Conservation (phyloP, 306 rosid species). For the Pachyrhizus erosus region DNA sequence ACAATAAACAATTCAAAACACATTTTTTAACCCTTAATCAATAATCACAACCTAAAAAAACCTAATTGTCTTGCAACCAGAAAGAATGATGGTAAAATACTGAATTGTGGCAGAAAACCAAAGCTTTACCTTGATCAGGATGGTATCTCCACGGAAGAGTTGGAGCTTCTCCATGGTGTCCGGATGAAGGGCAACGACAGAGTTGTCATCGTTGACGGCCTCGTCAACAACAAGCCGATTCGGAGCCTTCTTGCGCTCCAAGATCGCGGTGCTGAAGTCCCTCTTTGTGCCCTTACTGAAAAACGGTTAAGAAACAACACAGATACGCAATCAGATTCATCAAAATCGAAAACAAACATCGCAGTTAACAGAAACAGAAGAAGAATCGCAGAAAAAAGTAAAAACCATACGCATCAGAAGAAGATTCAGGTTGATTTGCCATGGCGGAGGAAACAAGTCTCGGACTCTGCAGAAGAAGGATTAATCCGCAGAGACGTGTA, state of each 20-base stretch:
- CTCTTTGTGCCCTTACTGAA: constrained; percentile 83
- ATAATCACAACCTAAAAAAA: constrained; percentile 22
- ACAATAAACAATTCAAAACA: no score
- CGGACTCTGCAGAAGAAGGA: constrained; percentile 25
- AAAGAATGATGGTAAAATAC: background rate
- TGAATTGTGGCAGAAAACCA: background rate
- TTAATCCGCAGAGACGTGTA: constrained; percentile 4
- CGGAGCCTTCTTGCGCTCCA: constrained; percentile 91
- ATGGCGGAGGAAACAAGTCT: constrained; percentile 37
- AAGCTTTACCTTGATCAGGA: constrained; percentile 73
- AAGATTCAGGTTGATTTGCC: constrained; percentile 79
- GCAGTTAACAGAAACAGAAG: background rate
- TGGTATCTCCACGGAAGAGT: constrained; percentile 90
- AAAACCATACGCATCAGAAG: constrained; percentile 80
- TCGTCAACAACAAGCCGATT: constrained; percentile 91
- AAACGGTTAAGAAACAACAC: background rate
- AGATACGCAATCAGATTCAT: background rate
- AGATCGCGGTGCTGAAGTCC: constrained; percentile 88
- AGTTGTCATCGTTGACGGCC: constrained; percentile 92
- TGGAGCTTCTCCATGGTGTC: constrained; percentile 94
- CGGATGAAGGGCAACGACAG: constrained; percentile 88
- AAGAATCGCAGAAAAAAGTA: background rate
- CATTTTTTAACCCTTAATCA: no score
- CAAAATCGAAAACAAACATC: background rate
- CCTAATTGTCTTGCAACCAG: background rate